These are phyloP conservation scores for Strobilomyces confusus DNA, from an alignment of 768 basidiomycete species.

Conservation along the genomic window DNA sequence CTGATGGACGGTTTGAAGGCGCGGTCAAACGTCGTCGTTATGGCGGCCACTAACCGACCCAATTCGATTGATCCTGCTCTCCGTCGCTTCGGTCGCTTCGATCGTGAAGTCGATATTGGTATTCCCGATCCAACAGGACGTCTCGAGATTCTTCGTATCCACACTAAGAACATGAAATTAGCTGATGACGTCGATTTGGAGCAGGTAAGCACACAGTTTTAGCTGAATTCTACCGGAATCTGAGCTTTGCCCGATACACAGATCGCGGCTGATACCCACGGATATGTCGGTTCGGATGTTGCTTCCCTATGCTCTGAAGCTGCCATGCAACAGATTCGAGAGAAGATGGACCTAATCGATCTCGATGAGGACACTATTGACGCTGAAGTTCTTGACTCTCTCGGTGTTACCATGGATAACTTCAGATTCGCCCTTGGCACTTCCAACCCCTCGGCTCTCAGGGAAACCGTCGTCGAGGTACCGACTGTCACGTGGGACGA, in stretches of 20 bases:
- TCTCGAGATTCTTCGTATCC: slow-evolving; percentile 96
- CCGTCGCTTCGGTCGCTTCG: slow-evolving; percentile 97
- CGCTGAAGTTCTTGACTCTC: slow-evolving; percentile 96
- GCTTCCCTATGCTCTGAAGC: slow-evolving; percentile 98
- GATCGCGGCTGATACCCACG: slow-evolving; percentile 99
- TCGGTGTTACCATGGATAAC: slow-evolving; percentile 99
- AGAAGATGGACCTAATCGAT: slow-evolving; percentile 99
- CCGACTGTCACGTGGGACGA: slow-evolving; percentile 99
- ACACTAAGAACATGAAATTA: slow-evolving; percentile 99
- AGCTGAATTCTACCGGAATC: not conserved
- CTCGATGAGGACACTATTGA: slow-evolving; percentile 98
- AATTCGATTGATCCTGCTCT: slow-evolving; percentile 99
- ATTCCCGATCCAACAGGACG: slow-evolving; percentile 99
- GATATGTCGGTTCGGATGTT: slow-evolving; percentile 97
- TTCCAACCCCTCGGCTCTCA: slow-evolving; percentile 96
- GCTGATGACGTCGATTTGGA: slow-evolving; percentile 96
- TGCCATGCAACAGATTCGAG: slow-evolving; percentile 99
- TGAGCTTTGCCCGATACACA: slow-evolving; percentile 29
- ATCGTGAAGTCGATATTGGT: slow-evolving; percentile 98
- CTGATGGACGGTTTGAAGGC: slow-evolving; percentile 99
- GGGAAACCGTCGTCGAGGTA: slow-evolving; percentile 99
- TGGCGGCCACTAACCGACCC: slow-evolving; percentile 98
- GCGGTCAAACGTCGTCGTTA: slow-evolving; percentile 98
- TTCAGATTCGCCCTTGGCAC: slow-evolving; percentile 98
- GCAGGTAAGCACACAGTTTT: slow-evolving; percentile 46